Conservation (phyloP, 73 alveolate species). For the Uronychia binucleata region DNA sequence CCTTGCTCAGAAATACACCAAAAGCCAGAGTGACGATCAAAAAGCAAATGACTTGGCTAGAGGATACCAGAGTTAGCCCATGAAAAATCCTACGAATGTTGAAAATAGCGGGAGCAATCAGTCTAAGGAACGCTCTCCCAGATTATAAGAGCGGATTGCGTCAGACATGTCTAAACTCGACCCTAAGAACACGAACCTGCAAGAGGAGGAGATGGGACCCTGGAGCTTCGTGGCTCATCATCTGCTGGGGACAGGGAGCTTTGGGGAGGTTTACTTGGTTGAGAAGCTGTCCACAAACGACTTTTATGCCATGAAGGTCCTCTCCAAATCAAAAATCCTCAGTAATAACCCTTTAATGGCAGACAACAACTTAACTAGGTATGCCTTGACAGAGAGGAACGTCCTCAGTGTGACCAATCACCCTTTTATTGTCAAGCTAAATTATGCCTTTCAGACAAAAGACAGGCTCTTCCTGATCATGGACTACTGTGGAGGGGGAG, state of each 20-base stretch:
- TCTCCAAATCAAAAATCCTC: constrained; percentile 85
- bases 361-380: constrained; percentile 81
- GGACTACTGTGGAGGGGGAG: constrained; percentile 99
- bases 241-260: constrained; percentile 87
- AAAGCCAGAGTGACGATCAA: no score
- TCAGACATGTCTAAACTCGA: background rate
- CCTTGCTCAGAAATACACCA: no score
- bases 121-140: background rate
- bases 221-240: constrained; percentile 29
- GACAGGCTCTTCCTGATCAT: constrained; percentile 91
- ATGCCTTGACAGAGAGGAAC: constrained; percentile 95
- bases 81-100: no score
- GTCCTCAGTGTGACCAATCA: constrained; percentile 87
- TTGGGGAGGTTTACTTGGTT: constrained; percentile 93
- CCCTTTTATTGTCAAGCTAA: constrained; percentile 94
- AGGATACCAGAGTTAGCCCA: no score
- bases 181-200: background rate
- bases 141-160: background rate
- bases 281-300: constrained; percentile 74
- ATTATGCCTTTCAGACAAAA: constrained; percentile 95
- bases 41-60: no score
- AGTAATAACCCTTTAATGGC: constrained; percentile 82
- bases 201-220: background rate
- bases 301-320: constrained; percentile 91
- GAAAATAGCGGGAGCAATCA: no score